Conservation (phyloP, 2,329 filamentous ascomycete genomes). For the Colletotrichum sp. region DNA sequence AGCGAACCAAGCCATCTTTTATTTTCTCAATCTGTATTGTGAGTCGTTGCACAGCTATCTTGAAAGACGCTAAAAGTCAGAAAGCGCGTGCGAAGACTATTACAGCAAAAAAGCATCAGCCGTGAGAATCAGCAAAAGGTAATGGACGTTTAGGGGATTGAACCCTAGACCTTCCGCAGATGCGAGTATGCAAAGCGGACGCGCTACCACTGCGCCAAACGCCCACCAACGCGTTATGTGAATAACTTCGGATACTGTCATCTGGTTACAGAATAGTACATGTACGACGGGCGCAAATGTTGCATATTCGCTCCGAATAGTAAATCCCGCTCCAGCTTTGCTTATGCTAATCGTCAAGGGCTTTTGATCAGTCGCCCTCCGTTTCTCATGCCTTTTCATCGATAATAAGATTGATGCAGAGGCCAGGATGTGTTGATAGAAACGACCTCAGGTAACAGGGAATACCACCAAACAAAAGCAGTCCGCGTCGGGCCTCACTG, state of each 20-base stretch:
- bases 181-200: conserved; percentile 23
- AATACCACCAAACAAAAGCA: background rate
- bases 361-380: background rate
- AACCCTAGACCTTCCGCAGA: conserved; percentile 24
- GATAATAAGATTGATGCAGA: background rate
- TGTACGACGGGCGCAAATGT: background rate
- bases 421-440: background rate
- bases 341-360: background rate
- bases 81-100: background rate
- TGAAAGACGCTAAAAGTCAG: background rate
- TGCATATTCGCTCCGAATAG: background rate
- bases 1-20: background rate
- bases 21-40: background rate
- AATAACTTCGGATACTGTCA: background rate
- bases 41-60: background rate
- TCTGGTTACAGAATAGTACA: rapidly evolving
- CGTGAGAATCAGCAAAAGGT: background rate
- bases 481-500: background rate
- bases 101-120: background rate
- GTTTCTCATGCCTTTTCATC: background rate
- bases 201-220: conserved; percentile 25
- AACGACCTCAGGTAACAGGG: background rate
- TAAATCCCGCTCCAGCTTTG: background rate
- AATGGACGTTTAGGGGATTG: conserved; percentile 24
- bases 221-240: background rate